Conservation (phyloP, 2,329 filamentous ascomycete species). For the Dactylellina parvicollis region DNA sequence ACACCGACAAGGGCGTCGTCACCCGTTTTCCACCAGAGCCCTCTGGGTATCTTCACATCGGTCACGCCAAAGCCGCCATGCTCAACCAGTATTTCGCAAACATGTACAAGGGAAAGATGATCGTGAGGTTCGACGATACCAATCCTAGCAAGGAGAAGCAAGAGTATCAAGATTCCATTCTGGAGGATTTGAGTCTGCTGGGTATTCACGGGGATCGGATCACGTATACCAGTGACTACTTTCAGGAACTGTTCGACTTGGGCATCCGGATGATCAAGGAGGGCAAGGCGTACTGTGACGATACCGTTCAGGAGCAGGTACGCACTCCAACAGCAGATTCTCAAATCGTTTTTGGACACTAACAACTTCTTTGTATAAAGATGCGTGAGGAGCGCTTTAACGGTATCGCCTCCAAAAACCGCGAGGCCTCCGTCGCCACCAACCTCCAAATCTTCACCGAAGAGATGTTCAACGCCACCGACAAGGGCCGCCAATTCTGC, state of each 20-base stretch:
- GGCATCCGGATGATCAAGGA: constrained; percentile 84
- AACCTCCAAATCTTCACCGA: constrained; percentile 81
- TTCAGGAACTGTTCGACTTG: constrained; percentile 87
- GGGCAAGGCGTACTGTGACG: constrained; percentile 91
- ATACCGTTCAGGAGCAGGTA: constrained; percentile 81
- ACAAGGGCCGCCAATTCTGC: constrained; percentile 83
- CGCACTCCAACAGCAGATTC: not conserved
- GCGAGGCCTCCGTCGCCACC: constrained; percentile 81
- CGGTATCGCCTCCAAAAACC: constrained; percentile 81
- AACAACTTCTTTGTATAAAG: constrained; percentile 8
- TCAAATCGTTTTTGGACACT: not conserved
- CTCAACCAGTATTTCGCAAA: constrained; percentile 98
- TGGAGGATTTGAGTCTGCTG: constrained; percentile 89
- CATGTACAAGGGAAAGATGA: constrained; percentile 88
- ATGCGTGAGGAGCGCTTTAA: constrained; percentile 88
- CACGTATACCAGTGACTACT: constrained; percentile 94
- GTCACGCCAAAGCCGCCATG: constrained; percentile 91
- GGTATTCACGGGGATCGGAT: constrained; percentile 88
- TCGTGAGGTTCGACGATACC: constrained; percentile 94
- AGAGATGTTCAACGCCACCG: constrained; percentile 88
- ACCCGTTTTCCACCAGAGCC: constrained; percentile 94
- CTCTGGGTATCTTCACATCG: constrained; percentile 93
- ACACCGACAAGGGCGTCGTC: constrained; percentile 87
- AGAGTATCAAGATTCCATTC: constrained; percentile 92
- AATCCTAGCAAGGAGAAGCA: constrained; percentile 98